phyloP scores from a whole-genome alignment of 345 rosid species.

The Euphorbia tirucalli region DNA sequence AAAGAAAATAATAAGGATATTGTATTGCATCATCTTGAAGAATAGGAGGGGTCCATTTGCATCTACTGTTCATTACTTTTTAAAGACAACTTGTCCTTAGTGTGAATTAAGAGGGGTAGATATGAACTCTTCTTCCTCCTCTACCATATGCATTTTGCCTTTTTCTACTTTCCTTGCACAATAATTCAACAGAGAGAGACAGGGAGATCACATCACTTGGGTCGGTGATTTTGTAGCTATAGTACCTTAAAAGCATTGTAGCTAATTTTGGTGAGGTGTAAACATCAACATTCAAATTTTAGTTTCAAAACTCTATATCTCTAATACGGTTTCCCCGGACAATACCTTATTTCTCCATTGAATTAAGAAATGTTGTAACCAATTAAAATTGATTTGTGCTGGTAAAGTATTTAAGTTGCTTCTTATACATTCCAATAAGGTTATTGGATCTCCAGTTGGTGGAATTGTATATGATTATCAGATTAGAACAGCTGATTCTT shows the following conservation, averaged over 20 bases:
- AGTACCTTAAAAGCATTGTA: constrained; percentile 35
- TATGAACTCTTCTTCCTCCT: background rate
- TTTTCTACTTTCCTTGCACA: constrained; percentile 16
- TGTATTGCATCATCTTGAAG: background rate
- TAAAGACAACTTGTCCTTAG: constrained; percentile 12
- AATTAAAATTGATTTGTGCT: too few relatives aligned
- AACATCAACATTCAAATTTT: constrained; percentile 14
- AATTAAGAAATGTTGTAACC: too few relatives aligned
- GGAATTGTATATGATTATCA: too few relatives aligned
- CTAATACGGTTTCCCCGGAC: too few relatives aligned
- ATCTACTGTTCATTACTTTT: background rate
- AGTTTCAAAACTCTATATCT: background rate
- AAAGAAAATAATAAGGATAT: constrained; percentile 19
- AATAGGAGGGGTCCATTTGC: constrained; percentile 12
- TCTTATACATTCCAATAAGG: too few relatives aligned
- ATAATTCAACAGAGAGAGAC: constrained; percentile 24
- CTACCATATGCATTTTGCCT: background rate
- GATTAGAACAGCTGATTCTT: too few relatives aligned
- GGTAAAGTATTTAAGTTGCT: too few relatives aligned
- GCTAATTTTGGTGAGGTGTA: constrained; percentile 28
- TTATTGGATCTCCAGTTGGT: too few relatives aligned
- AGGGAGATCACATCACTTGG: constrained; percentile 22
- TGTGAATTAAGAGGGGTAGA: constrained; percentile 17
- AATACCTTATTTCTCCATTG: too few relatives aligned
- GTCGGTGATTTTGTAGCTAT: constrained; percentile 25